Evolutionary conservation across 805 yeast species (phyloP), one percentile per base, ranked within the genome.

Genomic region (Metschnikowia lochheadii): DNA sequence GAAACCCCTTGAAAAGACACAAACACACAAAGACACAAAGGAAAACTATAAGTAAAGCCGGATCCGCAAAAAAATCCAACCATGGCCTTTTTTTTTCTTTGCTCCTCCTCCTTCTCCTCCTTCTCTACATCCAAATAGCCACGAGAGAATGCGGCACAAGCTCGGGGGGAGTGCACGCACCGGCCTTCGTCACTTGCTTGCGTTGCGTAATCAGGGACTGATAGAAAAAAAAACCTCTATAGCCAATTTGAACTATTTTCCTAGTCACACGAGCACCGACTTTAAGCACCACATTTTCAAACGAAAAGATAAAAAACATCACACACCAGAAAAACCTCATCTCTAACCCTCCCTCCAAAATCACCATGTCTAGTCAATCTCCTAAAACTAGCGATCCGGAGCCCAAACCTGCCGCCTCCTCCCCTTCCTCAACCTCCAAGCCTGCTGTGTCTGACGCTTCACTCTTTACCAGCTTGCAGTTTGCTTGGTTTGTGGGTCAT

Each of bases 401-500:
- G 10, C 20, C 43, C 3, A 42, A 42, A 8, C 5, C 31, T 6
- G 20, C 45, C 45, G 10, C 29, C 26, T 0, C 46, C 29, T 11
- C 49, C 15, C n/a, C 40, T 11, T 3, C 37, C 29, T 18, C 20
- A 18, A 11, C 40, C n/a, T 7, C 37, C 29, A 26, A 26, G 5
- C 20, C 49, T 35, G 21, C 44, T 7, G 17, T 49, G 21, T 17
- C 48, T 5, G 45, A 43, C 6, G 34, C 20, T 14, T 32, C 38
- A 11, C 46, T 46, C 29, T 52, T 52, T 47, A 43, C 78, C 66
- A 75, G 83, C 14, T 65, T 80, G 50, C 91, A 88, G 67, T 86
- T 87, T 58, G 83, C 81, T 5, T 90, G 96, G 96, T 87, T 87
- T 65, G 60, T 70, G 38, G 78, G 77, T 33, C 77, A 73, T 48